Evolutionary conservation across 2,329 filamentous ascomycete species (phyloP).

Genomic region (Alternaria arbusti): DNA sequence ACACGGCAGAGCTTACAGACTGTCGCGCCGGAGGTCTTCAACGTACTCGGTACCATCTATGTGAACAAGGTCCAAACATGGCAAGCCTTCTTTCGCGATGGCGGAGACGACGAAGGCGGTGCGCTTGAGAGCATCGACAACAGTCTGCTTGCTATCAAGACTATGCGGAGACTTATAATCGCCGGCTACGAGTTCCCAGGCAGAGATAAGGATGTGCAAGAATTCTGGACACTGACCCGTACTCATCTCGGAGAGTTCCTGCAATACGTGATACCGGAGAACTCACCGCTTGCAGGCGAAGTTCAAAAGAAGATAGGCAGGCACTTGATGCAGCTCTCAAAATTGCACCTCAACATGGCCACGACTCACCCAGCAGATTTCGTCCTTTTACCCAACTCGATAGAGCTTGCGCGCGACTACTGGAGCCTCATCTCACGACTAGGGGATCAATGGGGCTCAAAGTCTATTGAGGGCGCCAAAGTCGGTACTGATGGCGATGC

Average conservation of each 20-base stretch:
- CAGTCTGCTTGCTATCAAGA: slow-evolving; percentile 79
- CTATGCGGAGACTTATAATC: slow-evolving; percentile 78
- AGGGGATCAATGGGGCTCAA: slow-evolving; percentile 73
- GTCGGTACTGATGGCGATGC: slow-evolving; percentile 56
- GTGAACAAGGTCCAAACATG: slow-evolving; percentile 73
- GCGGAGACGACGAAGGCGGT: slow-evolving; percentile 64
- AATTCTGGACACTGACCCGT: slow-evolving; percentile 82
- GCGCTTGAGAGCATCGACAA: slow-evolving; percentile 72
- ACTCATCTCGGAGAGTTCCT: slow-evolving; percentile 78
- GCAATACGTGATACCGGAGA: slow-evolving; percentile 64
- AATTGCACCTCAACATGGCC: slow-evolving; percentile 88
- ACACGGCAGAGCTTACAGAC: slow-evolving; percentile 79
- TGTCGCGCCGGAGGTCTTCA: slow-evolving; percentile 82
- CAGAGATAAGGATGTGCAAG: slow-evolving; percentile 73
- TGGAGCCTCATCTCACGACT: slow-evolving; percentile 83
- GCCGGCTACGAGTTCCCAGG: slow-evolving; percentile 85
- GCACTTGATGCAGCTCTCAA: slow-evolving; percentile 87
- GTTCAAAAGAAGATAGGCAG: slow-evolving; percentile 75
- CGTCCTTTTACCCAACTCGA: slow-evolving; percentile 77
- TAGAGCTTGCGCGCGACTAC: slow-evolving; percentile 79
- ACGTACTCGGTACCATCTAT: slow-evolving; percentile 79
- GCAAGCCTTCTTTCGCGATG: slow-evolving; percentile 66
- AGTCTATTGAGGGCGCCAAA: slow-evolving; percentile 47
- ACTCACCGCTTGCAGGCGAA: slow-evolving; percentile 54
- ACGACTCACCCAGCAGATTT: slow-evolving; percentile 82